Evolutionary conservation across 352 stramenopile genomes (phyloP).

Genomic region (Peronosclerospora sorghi): DNA sequence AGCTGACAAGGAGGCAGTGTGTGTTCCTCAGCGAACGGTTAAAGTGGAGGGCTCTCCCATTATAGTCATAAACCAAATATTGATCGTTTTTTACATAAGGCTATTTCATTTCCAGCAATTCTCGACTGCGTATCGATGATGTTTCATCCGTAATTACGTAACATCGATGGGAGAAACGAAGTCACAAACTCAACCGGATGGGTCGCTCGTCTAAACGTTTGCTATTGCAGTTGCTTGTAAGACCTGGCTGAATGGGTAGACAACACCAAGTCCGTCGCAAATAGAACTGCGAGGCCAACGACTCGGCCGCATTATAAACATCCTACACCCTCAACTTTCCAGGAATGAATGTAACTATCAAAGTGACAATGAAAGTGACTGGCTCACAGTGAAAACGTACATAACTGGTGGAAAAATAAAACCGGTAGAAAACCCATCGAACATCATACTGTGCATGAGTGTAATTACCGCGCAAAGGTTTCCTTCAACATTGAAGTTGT

Average conservation of each 20-base stretch:
- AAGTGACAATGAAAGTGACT: constrained; percentile 5
- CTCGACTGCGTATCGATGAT: constrained; percentile 11
- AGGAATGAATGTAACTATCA: no score
- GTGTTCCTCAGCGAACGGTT: background rate
- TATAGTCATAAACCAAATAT: no score
- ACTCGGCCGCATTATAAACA: background rate
- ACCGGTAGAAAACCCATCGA: background rate
- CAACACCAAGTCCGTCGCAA: constrained; percentile 71
- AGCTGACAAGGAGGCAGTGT: background rate
- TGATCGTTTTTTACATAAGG: no score
- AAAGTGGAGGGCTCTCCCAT: no score
- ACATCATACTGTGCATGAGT: no score
- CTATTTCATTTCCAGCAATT: background rate
- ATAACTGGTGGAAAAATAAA: no score
- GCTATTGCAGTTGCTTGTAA: constrained; percentile 82
- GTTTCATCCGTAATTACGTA: constrained; percentile 78
- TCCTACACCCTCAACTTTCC: background rate
- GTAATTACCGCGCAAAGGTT: no score
- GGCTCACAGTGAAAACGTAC: constrained; percentile 3
- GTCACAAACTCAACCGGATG: constrained; percentile 78
- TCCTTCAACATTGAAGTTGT: no score
- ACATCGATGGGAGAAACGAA: constrained; percentile 52
- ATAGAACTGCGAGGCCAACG: constrained; percentile 49
- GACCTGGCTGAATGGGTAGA: constrained; percentile 52
- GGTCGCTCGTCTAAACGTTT: constrained; percentile 75